Evolutionary conservation across 495 filamentous ascomycete genomes (phyloP).

Genomic region (Penicillium egyptiacum): DNA sequence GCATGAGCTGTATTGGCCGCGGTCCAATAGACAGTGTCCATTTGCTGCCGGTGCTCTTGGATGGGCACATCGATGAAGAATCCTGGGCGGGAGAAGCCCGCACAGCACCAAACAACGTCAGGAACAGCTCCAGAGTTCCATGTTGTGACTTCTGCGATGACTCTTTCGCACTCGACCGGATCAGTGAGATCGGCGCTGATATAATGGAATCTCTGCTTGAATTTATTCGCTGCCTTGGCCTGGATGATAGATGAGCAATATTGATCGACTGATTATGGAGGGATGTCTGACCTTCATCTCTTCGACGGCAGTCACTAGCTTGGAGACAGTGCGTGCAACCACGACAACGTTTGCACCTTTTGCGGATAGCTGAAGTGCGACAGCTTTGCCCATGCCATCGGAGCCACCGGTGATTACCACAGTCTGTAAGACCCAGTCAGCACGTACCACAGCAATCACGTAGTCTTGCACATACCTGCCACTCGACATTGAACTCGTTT

Average conservation of each 20-base stretch:
- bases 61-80: slow-evolving; percentile 75
- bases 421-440: slow-evolving; percentile 54
- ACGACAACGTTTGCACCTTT: slow-evolving; percentile 89
- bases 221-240: slow-evolving; percentile 57
- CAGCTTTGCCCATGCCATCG: slow-evolving; percentile 81
- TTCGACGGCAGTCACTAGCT: slow-evolving; percentile 70
- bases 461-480: slow-evolving; percentile 57
- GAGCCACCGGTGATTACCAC: slow-evolving; percentile 89
- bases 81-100: slow-evolving; percentile 70
- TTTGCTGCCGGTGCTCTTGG: slow-evolving; percentile 68
- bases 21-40: slow-evolving; percentile 91
- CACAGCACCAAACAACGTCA: slow-evolving; percentile 91
- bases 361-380: slow-evolving; percentile 67
- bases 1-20: slow-evolving; percentile 83
- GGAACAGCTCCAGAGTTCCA: slow-evolving; percentile 78
- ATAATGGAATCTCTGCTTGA: slow-evolving; percentile 74
- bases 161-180: slow-evolving; percentile 60
- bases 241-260: slow-evolving; percentile 32
- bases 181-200: slow-evolving; percentile 81
- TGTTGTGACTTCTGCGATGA: slow-evolving; percentile 70
- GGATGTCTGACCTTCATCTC: slow-evolving; percentile 56
- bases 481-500: slow-evolving; percentile 76
- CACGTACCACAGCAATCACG: background rate
- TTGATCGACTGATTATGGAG: background rate
- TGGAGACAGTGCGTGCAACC: slow-evolving; percentile 71